A percentile compares a stretch with the other conserved stretches of the same genome.
phyloP scores from a whole-genome alignment of 495 filamentous ascomycete species.

The Aspergillus wentii region DNA sequence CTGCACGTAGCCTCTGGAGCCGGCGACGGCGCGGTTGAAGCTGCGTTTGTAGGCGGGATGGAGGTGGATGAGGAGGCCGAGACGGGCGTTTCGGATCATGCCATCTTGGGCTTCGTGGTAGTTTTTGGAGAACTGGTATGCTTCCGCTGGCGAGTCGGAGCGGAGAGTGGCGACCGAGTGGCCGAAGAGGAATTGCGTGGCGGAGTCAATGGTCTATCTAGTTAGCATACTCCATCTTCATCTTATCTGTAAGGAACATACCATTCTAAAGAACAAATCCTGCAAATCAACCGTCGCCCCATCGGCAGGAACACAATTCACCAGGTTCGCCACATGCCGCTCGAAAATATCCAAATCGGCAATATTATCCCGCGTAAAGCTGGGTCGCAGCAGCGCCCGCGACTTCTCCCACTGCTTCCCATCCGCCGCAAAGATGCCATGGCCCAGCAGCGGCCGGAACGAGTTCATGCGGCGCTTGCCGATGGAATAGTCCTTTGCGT shows the following conservation, averaged over 20 bases:
- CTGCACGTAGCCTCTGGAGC: no score
- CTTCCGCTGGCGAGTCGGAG: no score
- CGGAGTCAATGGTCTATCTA: constrained; percentile 31
- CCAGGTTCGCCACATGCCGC: constrained; percentile 17
- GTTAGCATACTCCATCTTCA: constrained; percentile 39
- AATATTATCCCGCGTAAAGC: constrained; percentile 29
- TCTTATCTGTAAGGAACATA: constrained; percentile 43
- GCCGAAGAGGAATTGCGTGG: no score
- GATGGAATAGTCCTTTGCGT: no score
- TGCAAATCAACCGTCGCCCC: constrained; percentile 38
- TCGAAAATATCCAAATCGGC: constrained; percentile 15
- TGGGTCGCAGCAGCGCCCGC: constrained; percentile 39
- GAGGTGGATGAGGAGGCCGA: no score
- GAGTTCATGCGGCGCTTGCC: no score
- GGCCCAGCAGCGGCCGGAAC: constrained; percentile 43
- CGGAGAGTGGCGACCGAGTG: no score
- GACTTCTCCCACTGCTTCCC: constrained; percentile 47
- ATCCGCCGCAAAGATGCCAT: constrained; percentile 52
- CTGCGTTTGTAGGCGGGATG: no score
- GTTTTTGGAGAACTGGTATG: no score
- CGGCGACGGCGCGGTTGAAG: no score
- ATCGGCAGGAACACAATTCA: constrained; percentile 8
- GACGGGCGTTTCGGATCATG: no score
- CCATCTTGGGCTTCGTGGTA: no score
- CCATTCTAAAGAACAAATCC: constrained; percentile 38